Conservation (phyloP, 495 filamentous ascomycete genomes). For the Elasticomyces elasticus region DNA sequence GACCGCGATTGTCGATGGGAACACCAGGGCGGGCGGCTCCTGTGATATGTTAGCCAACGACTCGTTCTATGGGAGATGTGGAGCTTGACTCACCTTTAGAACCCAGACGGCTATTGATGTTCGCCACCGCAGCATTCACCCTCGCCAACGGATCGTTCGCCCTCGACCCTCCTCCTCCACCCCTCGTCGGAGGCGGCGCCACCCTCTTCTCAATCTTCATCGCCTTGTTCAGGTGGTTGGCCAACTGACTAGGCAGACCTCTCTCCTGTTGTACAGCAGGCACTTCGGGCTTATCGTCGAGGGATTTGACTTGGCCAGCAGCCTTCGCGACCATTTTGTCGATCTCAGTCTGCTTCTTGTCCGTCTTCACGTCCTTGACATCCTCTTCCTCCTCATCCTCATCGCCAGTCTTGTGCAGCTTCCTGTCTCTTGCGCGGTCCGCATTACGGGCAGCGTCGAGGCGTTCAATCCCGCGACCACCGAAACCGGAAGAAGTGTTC, state of each 20-base stretch:
- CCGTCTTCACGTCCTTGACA: slow-evolving; percentile 42
- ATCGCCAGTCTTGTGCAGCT: slow-evolving; percentile 81
- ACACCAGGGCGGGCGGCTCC: slow-evolving; percentile 75
- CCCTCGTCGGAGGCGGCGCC: slow-evolving; percentile 37
- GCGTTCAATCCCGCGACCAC: slow-evolving; percentile 85
- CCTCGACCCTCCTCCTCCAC: slow-evolving; percentile 19
- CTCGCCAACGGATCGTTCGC: slow-evolving; percentile 68
- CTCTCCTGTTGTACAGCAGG: slow-evolving; percentile 35
- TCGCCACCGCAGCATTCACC: slow-evolving; percentile 67
- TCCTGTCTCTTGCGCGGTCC: slow-evolving; percentile 71
- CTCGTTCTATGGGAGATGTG: neutral
- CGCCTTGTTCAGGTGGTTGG: slow-evolving; percentile 52
- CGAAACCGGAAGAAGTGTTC: slow-evolving; percentile 70
- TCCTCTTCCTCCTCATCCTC: slow-evolving; percentile 73
- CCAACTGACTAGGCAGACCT: slow-evolving; percentile 2
- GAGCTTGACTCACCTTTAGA: slow-evolving; percentile 39
- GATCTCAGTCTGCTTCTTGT: slow-evolving; percentile 33
- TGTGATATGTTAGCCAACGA: neutral
- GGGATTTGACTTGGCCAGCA: slow-evolving; percentile 12
- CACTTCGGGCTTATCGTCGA: slow-evolving; percentile 41
- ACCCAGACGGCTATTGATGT: slow-evolving; percentile 78
- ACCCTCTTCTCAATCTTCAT: slow-evolving; percentile 74
- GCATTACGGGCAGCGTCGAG: slow-evolving; percentile 85
- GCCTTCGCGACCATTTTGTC: slow-evolving; percentile 57
- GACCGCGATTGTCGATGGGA: slow-evolving; percentile 97